These are phyloP conservation scores for Phytophthora brassicae DNA, from an alignment of 352 stramenopile species.

Conservation along the genomic window DNA sequence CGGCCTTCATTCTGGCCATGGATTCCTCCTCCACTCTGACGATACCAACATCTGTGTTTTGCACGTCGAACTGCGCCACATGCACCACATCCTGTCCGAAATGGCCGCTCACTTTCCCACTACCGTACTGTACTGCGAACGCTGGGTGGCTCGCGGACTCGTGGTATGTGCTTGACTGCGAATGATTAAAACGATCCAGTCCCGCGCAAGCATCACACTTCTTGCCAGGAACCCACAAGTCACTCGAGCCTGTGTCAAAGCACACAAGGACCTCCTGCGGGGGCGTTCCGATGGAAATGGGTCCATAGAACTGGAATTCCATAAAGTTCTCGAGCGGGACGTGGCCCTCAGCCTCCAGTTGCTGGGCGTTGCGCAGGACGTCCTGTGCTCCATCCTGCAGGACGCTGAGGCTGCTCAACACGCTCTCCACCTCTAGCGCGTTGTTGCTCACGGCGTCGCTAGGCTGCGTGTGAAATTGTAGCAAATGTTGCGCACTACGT, in stretches of 20 bases:
- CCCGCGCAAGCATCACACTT: conserved; percentile 63
- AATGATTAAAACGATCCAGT: conserved; percentile 49
- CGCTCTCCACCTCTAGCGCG: conserved; percentile 15
- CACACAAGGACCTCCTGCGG: conserved; percentile 74
- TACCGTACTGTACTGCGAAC: conserved; percentile 79
- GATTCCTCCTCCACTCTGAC: conserved; percentile 68
- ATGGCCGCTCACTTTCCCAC: conserved; percentile 62
- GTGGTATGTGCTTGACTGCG: conserved; percentile 47
- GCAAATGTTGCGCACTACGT: conserved; percentile 36
- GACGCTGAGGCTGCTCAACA: conserved; percentile 22
- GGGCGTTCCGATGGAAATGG: conserved; percentile 60
- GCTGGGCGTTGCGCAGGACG: conserved; percentile 33
- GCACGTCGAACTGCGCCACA: conserved; percentile 48
- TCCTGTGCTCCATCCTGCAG: conserved; percentile 15
- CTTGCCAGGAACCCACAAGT: conserved; percentile 72
- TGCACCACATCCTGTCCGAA: conserved; percentile 63
- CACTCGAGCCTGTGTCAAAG: conserved; percentile 83
- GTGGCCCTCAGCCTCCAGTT: conserved; percentile 37
- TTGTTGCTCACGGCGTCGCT: background rate
- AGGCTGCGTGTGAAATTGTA: conserved; percentile 42
- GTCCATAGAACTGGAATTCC: conserved; percentile 85
- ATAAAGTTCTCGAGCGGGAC: conserved; percentile 80
- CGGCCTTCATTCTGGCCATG: conserved; percentile 84
- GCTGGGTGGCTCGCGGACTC: conserved; percentile 33
- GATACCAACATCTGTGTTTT: conserved; percentile 57